phyloP scores from a whole-genome alignment of 768 basidiomycete species.

The Floccularia luteovirens region DNA sequence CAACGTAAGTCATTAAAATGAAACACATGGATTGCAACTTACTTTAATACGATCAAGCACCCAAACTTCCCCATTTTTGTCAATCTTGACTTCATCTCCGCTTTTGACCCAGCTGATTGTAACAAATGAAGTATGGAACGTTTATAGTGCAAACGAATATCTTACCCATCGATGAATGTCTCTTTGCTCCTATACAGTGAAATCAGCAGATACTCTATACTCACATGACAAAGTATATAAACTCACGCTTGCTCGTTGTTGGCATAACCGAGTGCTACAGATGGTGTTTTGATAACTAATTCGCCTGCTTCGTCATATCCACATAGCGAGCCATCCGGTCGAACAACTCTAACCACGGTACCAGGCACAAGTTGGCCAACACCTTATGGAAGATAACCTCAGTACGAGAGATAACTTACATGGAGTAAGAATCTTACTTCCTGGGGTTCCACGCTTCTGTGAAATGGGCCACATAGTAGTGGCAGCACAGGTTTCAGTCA shows the following conservation, averaged over 20 bases:
- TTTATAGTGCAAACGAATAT: neutral
- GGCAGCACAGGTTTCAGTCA: conserved; percentile 59
- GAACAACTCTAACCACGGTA: conserved; percentile 43
- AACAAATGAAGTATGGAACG: conserved; percentile 2
- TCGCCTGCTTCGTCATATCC: conserved; percentile 54
- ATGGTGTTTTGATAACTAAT: conserved; percentile 45
- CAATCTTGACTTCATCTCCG: conserved; percentile 56
- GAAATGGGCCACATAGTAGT: conserved; percentile 41
- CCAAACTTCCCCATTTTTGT: conserved; percentile 46
- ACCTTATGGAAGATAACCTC: conserved; percentile 20
- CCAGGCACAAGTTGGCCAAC: conserved; percentile 54
- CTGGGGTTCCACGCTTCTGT: conserved; percentile 40
- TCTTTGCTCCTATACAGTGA: conserved; percentile 59
- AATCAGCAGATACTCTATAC: too few relatives aligned
- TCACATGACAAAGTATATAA: neutral
- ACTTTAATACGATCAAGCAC: conserved; percentile 62
- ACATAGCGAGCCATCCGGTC: conserved; percentile 47
- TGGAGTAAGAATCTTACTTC: conserved; percentile 24
- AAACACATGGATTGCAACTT: neutral
- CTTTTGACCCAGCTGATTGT: conserved; percentile 57
- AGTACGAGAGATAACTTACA: neutral
- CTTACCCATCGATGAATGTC: conserved; percentile 60
- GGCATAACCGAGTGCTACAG: conserved; percentile 47
- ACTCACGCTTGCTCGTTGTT: conserved; percentile 58
- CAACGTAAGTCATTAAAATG: neutral